Evolutionary conservation across 129 eudicot genomes (phyloP).

Genomic region (Escallonia herrerae): DNA sequence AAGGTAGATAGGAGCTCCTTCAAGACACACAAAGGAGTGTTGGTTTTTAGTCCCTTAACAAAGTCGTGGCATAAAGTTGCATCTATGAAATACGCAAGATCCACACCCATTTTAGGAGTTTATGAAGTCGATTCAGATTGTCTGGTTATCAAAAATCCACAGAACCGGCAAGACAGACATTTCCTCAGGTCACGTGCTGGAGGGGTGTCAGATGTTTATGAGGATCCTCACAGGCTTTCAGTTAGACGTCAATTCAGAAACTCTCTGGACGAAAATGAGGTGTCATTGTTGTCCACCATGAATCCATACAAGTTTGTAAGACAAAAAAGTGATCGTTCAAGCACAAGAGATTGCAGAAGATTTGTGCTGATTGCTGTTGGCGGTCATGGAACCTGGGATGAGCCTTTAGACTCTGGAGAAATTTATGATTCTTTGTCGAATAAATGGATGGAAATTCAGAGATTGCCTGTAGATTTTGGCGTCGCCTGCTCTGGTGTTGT

Average conservation of each 20-base stretch:
- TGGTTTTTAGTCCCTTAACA: constrained; percentile 69
- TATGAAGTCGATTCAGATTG: constrained; percentile 51
- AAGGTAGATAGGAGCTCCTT: constrained; percentile 71
- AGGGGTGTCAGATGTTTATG: constrained; percentile 87
- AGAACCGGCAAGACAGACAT: constrained; percentile 56
- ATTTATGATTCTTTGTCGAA: constrained; percentile 68
- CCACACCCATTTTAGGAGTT: constrained; percentile 70
- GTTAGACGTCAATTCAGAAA: constrained; percentile 70
- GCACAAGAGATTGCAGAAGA: constrained; percentile 33
- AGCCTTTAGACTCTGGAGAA: constrained; percentile 79
- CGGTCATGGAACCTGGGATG: constrained; percentile 91
- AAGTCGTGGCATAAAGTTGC: constrained; percentile 74
- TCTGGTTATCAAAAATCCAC: constrained; percentile 37
- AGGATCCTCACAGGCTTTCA: constrained; percentile 91
- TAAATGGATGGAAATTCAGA: constrained; percentile 78
- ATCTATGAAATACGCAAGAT: constrained; percentile 80
- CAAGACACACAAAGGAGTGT: constrained; percentile 84
- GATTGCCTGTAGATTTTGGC: constrained; percentile 75
- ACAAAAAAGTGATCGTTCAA: constrained; percentile 37
- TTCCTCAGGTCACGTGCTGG: constrained; percentile 55
- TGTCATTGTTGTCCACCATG: constrained; percentile 17
- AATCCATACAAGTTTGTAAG: constrained; percentile 30
- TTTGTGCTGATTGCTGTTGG: constrained; percentile 81
- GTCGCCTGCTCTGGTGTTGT: constrained; percentile 67
- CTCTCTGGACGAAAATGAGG: constrained; percentile 50